Conservation (phyloP, 805 yeast species). For the Hanseniaspora pseudoguilliermondii region DNA sequence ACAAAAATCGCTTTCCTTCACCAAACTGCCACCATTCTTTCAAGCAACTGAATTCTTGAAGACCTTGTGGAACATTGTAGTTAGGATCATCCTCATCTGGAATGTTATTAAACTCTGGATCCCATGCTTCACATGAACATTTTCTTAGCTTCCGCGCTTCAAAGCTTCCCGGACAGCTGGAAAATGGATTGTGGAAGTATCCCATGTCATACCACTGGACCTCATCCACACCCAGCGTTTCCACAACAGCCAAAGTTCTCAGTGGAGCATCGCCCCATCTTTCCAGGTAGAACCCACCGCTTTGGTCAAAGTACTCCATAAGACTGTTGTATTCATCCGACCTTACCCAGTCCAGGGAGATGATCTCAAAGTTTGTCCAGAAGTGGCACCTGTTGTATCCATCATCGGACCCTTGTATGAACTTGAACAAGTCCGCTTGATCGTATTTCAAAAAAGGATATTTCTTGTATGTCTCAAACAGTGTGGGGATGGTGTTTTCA, state of each 20-base stretch:
- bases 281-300: constrained; percentile 74
- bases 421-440: constrained; percentile 24
- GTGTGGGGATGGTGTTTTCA: constrained; percentile 68
- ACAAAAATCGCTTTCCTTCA: constrained; percentile 30
- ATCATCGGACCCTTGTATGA: constrained; percentile 35
- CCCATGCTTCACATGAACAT: constrained; percentile 45
- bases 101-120: neutral
- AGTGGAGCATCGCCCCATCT: constrained; percentile 96
- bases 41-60: constrained; percentile 46
- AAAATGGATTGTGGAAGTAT: constrained; percentile 60
- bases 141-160: constrained; percentile 40
- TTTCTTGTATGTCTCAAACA: constrained; percentile 64
- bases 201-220: constrained; percentile 34
- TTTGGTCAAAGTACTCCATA: constrained; percentile 49
- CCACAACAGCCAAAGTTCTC: constrained; percentile 28
- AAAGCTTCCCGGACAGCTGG: constrained; percentile 44
- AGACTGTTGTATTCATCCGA: constrained; percentile 47
- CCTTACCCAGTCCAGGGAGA: constrained; percentile 48
- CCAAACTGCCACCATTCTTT: constrained; percentile 68
- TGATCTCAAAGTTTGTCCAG: constrained; percentile 81
- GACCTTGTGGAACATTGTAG: constrained; percentile 33
- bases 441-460: constrained; percentile 42
- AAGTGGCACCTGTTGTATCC: constrained; percentile 71
- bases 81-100: constrained; percentile 8
- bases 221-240: neutral